A percentile compares a stretch with the other conserved stretches of the same genome.
Conservation (phyloP, 1,284 basidiomycete species). For the Rhodotorula sp. region DNA sequence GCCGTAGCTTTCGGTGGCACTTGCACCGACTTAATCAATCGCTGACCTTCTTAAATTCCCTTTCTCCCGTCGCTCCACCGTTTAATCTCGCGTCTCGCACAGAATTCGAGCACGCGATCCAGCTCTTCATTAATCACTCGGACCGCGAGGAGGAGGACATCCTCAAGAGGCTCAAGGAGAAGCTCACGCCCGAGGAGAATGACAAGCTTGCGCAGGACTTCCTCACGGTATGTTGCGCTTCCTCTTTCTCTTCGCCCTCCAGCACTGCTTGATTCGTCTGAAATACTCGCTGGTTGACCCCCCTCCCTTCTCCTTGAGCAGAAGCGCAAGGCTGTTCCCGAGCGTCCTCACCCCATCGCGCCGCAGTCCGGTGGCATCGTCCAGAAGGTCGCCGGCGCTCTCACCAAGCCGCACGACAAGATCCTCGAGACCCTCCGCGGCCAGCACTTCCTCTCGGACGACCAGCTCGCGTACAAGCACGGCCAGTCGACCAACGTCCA, state of each 20-base stretch:
- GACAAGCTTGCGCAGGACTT: constrained; percentile 39
- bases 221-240: constrained; percentile 25
- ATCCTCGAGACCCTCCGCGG: constrained; percentile 26
- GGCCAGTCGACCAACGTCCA: background rate
- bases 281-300: no score
- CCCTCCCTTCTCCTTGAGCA: background rate
- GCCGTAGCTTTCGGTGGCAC: no score
- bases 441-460: background rate
- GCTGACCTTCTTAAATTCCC: background rate
- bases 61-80: background rate
- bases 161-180: constrained; percentile 18
- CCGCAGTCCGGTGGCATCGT: constrained; percentile 43
- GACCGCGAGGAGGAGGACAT: constrained; percentile 40
- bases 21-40: background rate
- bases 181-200: constrained; percentile 39
- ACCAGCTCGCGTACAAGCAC: constrained; percentile 17
- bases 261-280: no score
- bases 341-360: constrained; percentile 43
- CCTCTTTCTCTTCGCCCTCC: no score
- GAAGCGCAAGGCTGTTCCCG: constrained; percentile 39
- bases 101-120: constrained; percentile 38
- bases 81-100: background rate
- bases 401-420: constrained; percentile 32
- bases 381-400: constrained; percentile 39
- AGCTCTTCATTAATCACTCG: constrained; percentile 42